A percentile compares a stretch with the other conserved stretches of the same genome.
Conservation (phyloP, 2,329 filamentous ascomycete genomes). For the Talaromyces sp. region DNA sequence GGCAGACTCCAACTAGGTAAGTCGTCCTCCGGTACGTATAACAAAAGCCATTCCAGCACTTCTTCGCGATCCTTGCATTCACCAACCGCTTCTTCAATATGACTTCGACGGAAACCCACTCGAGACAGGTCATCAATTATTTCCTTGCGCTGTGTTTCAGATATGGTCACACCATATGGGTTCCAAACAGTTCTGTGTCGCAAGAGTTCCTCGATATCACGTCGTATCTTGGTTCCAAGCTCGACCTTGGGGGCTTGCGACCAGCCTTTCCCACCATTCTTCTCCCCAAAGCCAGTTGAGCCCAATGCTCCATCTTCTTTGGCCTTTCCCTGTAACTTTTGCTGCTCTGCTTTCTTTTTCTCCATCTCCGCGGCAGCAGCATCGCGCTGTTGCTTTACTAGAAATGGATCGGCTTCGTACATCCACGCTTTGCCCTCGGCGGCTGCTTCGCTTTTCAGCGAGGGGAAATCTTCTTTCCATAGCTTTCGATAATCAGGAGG, state of each 20-base stretch:
- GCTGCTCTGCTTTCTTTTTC: slow-evolving; percentile 71
- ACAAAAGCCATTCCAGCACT: slow-evolving; percentile 88
- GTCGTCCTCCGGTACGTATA: slow-evolving; percentile 96
- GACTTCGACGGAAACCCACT: slow-evolving; percentile 84
- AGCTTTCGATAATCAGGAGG: slow-evolving; percentile 83
- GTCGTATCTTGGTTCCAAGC: slow-evolving; percentile 76
- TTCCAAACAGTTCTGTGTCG: slow-evolving; percentile 82
- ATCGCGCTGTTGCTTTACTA: slow-evolving; percentile 70
- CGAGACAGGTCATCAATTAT: slow-evolving; percentile 68
- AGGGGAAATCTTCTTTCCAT: slow-evolving; percentile 83
- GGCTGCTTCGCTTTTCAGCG: slow-evolving; percentile 73
- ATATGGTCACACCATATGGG: slow-evolving; percentile 65
- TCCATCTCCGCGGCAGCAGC: slow-evolving; percentile 69
- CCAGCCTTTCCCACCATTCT: slow-evolving; percentile 65
- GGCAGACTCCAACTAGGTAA: slow-evolving; percentile 88
- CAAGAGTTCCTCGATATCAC: slow-evolving; percentile 73
- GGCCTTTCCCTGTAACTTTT: slow-evolving; percentile 55
- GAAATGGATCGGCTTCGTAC: slow-evolving; percentile 94
- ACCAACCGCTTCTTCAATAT: slow-evolving; percentile 79
- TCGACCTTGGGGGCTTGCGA: slow-evolving; percentile 82
- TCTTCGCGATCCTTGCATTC: slow-evolving; percentile 91
- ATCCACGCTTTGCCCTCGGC: slow-evolving; percentile 75
- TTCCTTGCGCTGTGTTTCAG: slow-evolving; percentile 49
- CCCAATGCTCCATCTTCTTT: slow-evolving; percentile 52
- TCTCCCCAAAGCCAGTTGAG: slow-evolving; percentile 25